Base-by-base conservation (phyloP, 441 rosid species). In the Aleurites moluccanus region DNA sequence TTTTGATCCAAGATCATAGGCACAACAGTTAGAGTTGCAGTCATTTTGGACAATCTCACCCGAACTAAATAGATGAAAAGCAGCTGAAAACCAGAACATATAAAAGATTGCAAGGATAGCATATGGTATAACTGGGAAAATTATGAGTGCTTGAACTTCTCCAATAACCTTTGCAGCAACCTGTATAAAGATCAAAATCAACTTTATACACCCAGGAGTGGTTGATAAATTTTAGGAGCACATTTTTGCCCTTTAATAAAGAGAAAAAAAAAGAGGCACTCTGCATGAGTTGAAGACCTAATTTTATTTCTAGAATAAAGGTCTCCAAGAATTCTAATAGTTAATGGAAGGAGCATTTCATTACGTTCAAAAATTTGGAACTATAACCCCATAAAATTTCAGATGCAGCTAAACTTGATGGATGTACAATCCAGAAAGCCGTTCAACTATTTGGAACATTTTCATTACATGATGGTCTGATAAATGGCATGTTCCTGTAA, bases 141-240 rank as follows among this genome's bases (percentile, higher is more conserved):
- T 88, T 64, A 96, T 89, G 78, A 96, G 90, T 2, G 98, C 99
- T 79, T 87, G 98, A 80, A 92, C 97, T 88, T 96, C 99, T 81
- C 98, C 97, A 33, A 96, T 89, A 73, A 96, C 97, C 83, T 96
- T 96, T 18, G 99, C 98, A 77, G 98, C 98, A 65, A 96, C 99
- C 98, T 96, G 90, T 67, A 79, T n/a, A 77, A 63, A 73, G 56
- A 79, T 70, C 50, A n/a, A 73, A 45, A 9, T 73, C 20, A n/a
- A 53, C 2, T 76, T 52, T 40, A 63, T 20, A 25, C n/a, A 13
- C 44, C 10, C 49, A 38, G 20, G 21, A 30, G 21, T 47, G 59
- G 16, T 64, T 56, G 10, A 23, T 11, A 38, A n/a, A 14, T 53
- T 33, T 62, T 16, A 49, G 10, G 38, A 50, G 5, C 6, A 9